phyloP scores from a whole-genome alignment of 1,284 basidiomycete species.

The Heterobasidion irregulare region DNA sequence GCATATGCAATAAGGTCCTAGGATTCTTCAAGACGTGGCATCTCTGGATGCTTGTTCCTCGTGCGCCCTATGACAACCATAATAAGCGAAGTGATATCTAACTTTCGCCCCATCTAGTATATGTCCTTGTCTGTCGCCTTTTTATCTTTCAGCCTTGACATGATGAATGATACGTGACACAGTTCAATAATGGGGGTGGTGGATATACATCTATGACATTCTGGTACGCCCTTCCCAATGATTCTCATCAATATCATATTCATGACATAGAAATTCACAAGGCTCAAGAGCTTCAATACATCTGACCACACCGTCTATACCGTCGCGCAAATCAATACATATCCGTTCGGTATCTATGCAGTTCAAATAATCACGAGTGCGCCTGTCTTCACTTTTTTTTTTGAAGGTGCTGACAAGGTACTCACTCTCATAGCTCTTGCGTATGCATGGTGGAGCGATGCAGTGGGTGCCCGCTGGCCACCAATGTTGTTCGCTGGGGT shows the following conservation, averaged over 20 bases:
- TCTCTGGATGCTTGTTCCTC: conserved; percentile 27
- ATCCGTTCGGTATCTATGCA: conserved; percentile 34
- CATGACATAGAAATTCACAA: conserved; percentile 4
- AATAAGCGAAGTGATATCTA: neutral
- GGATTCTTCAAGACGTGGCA: conserved; percentile 34
- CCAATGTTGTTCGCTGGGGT: conserved; percentile 38
- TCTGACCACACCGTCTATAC: conserved; percentile 30
- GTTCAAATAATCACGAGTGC: conserved; percentile 28
- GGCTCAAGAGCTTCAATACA: conserved; percentile 37
- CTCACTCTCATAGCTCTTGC: neutral
- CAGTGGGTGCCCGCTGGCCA: conserved; percentile 52
- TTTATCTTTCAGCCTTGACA: neutral
- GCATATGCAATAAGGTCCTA: conserved; percentile 15
- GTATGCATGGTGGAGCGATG: conserved; percentile 48
- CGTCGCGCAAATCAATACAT: conserved; percentile 34
- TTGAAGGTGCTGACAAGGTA: neutral
- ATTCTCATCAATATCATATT: no score
- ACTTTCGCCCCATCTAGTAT: neutral
- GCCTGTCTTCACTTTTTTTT: conserved; percentile 4
- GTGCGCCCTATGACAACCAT: conserved; percentile 18
- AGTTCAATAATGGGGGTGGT: conserved; percentile 33
- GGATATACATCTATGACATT: conserved; percentile 32
- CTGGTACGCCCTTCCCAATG: conserved; percentile 16
- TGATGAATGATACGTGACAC: neutral
- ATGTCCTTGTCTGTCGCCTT: neutral